Evolutionary conservation across 2,329 filamentous ascomycete genomes (phyloP).

Genomic region (Tympanopsis confertula): DNA sequence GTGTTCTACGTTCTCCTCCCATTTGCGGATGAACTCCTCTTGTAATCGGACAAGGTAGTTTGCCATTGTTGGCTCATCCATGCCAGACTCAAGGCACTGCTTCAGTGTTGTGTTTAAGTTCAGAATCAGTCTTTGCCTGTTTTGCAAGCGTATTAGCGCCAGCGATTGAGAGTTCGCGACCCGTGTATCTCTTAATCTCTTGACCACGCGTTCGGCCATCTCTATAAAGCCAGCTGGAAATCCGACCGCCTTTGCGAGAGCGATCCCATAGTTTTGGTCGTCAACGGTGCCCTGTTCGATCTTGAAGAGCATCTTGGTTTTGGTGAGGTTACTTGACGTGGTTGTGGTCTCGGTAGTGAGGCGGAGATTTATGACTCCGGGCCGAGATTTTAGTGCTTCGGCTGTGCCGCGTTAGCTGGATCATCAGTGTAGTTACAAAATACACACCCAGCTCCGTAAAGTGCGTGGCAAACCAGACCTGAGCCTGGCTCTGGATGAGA

Average conservation of each 20-base stretch:
- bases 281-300: slow-evolving; percentile 60
- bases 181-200: slow-evolving; percentile 43
- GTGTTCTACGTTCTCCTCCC: slow-evolving; percentile 61
- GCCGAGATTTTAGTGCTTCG: slow-evolving; percentile 59
- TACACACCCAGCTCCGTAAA: slow-evolving; percentile 61
- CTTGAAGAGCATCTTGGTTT: slow-evolving; percentile 81
- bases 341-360: slow-evolving; percentile 56
- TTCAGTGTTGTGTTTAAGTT: slow-evolving; percentile 61
- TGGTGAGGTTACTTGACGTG: slow-evolving; percentile 34
- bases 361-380: slow-evolving; percentile 74
- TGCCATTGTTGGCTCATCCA: slow-evolving; percentile 51
- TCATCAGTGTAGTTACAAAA: background rate
- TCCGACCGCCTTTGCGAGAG: slow-evolving; percentile 63
- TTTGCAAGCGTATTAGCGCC: slow-evolving; percentile 42
- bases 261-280: slow-evolving; percentile 73
- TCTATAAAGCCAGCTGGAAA: slow-evolving; percentile 59
- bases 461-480: slow-evolving; percentile 90
- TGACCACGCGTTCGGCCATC: slow-evolving; percentile 55
- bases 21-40: slow-evolving; percentile 60
- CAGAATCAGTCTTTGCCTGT: slow-evolving; percentile 63
- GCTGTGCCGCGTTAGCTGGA: slow-evolving; percentile 28
- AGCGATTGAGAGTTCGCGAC: slow-evolving; percentile 47
- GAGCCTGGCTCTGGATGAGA: slow-evolving; percentile 64
- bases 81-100: slow-evolving; percentile 53
- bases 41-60: slow-evolving; percentile 58